phyloP scores from a whole-genome alignment of 176 grass and related monocot species.

The Bolboschoenus planiculmis region DNA sequence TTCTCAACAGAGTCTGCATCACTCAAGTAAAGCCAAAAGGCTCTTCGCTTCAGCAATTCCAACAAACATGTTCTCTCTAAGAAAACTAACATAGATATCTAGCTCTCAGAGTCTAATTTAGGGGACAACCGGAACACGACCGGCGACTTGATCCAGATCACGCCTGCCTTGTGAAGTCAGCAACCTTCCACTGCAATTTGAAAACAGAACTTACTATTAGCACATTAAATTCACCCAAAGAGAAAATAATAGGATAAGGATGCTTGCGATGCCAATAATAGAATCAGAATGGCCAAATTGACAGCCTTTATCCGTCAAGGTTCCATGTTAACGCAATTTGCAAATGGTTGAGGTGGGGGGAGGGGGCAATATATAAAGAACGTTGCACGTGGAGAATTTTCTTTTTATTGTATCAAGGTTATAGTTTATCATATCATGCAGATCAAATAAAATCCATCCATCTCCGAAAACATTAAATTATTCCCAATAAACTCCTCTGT shows the following conservation, averaged over 20 bases:
- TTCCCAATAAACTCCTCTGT: background rate
- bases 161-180: conserved; percentile 71
- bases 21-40: background rate
- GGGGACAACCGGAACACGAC: conserved; percentile 29
- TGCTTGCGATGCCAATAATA: background rate
- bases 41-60: background rate
- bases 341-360: background rate
- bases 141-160: conserved; percentile 70
- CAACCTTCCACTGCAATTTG: conserved; percentile 43
- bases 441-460: background rate
- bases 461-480: background rate
- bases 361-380: background rate
- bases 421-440: background rate
- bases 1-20: conserved; percentile 1
- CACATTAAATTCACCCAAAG: background rate
- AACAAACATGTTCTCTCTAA: conserved; percentile 12
- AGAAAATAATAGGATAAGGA: background rate
- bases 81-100: background rate
- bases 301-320: background rate
- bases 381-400: background rate
- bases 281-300: background rate
- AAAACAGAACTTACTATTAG: background rate
- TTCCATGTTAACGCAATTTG: background rate
- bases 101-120: conserved; percentile 23
- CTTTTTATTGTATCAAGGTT: background rate